phyloP scores from a whole-genome alignment of 495 filamentous ascomycete genomes.

The Xylaria bambusicola region DNA sequence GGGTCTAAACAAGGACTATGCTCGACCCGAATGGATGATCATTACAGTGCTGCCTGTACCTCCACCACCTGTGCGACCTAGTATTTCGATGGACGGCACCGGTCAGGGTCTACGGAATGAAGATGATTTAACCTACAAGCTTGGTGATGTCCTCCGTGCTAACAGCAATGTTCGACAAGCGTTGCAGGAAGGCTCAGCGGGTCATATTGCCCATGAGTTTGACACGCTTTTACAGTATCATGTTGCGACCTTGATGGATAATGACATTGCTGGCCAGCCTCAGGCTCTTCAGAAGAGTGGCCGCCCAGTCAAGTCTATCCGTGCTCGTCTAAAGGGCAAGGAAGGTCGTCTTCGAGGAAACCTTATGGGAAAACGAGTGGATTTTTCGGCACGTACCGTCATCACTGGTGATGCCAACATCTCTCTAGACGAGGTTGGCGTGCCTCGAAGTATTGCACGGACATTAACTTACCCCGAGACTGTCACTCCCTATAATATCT shows the following conservation, averaged over 20 bases:
- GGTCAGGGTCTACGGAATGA: constrained; percentile 85
- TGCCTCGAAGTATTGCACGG: constrained; percentile 83
- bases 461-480: constrained; percentile 96
- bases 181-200: constrained; percentile 82
- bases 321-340: constrained; percentile 95
- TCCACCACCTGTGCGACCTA: constrained; percentile 91
- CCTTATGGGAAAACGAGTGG: constrained; percentile 99
- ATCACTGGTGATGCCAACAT: constrained; percentile 98
- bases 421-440: constrained; percentile 94
- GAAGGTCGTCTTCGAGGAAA: constrained; percentile 97
- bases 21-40: constrained; percentile 97
- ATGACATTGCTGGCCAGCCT: constrained; percentile 94
- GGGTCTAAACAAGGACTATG: constrained; percentile 89
- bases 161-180: constrained; percentile 91
- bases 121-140: constrained; percentile 97
- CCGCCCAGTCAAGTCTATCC: constrained; percentile 91
- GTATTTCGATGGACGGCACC: constrained; percentile 91
- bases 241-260: constrained; percentile 99
- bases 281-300: constrained; percentile 97
- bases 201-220: constrained; percentile 86
- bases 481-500: constrained; percentile 97
- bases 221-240: constrained; percentile 94
- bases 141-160: constrained; percentile 96
- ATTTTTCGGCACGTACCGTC: constrained; percentile 98
- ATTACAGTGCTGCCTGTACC: constrained; percentile 93